Base-by-base conservation (phyloP, 2,329 filamentous ascomycete genomes). In the Aspergillus ibericus region DNA sequence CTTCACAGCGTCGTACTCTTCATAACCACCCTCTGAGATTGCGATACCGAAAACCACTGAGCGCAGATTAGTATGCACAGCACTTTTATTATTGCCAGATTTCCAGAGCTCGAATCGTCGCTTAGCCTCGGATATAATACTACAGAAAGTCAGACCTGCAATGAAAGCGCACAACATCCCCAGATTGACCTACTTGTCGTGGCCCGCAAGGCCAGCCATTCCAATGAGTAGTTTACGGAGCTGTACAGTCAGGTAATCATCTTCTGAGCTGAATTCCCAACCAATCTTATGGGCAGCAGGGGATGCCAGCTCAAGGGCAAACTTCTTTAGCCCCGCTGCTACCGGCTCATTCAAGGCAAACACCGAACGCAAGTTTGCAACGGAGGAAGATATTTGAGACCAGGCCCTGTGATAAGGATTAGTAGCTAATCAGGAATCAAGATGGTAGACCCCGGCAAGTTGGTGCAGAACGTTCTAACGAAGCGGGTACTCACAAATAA, bases 11-110 rank as follows among this genome's bases (percentile, higher is more conserved):
- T 89, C 83, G 65, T 86, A 89, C 55, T 92, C 91, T 15, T 86
- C 80, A 53, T 84, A 83, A 7, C 85, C 86, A 6, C 92, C 87
- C 64, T 93, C 85, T 63, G 87, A 88, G 59, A 97, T 83, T 25
- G 87, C 89, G 35, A 92, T 88, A 59, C 88, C 87, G 82, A 92
- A 98, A 59, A 96, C 85, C 1, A 92, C 86, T 27, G 84, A 82
- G 58, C 93, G 90, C 47, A 98, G 84, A 60, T 90, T 93, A 1
- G 92, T 90, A 67, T 95, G 87, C 54, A 99, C 86, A 1, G 89
- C 86, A 27, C 82, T 78, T 77, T 84, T 77, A 79, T 91, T 86
- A 64, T 80, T 70, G 3, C 85, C 86, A 46, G 85, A 83, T 25
- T 84, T 85, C 84, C 91, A 97, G n/a, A 87, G 83, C 27, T 90